A percentile compares a stretch with the other conserved stretches of the same genome.
Evolutionary conservation across 2,329 filamentous ascomycete genomes (phyloP).

Genomic region (Aquanectria penicillioides): DNA sequence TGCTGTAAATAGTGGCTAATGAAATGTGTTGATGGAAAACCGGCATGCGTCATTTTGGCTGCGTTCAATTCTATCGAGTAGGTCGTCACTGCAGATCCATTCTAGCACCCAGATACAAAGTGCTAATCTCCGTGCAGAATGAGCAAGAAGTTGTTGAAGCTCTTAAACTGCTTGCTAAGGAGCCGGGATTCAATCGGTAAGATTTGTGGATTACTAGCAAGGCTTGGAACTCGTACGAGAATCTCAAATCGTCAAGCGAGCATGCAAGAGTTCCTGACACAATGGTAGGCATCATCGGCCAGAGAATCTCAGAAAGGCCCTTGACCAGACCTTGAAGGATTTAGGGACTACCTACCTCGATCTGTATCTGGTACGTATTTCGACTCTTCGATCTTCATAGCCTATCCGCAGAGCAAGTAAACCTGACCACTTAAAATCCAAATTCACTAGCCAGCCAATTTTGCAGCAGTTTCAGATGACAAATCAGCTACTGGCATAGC

Average conservation of each 20-base stretch:
- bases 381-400: too few species aligned
- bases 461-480: background rate
- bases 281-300: background rate
- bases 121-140: background rate
- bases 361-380: background rate
- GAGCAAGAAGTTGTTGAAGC: constrained; percentile 1
- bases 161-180: background rate
- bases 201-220: constrained; percentile 12
- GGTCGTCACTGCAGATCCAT: too few species aligned
- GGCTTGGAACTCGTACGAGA: constrained; percentile 5
- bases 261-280: background rate
- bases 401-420: too few species aligned
- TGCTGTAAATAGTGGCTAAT: background rate
- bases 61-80: constrained; percentile 4
- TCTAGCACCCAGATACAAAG: background rate
- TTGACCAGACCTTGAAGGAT: background rate
- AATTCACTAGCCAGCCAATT: constrained; percentile 4
- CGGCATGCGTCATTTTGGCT: constrained; percentile 5
- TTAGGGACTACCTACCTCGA: background rate
- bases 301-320: background rate
- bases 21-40: background rate
- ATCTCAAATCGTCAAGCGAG: too few species aligned
- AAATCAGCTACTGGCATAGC: background rate
- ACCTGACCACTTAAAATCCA: background rate
- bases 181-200: background rate